Conservation (phyloP, 176 grass and related monocot genomes). For the Carex parvula region DNA sequence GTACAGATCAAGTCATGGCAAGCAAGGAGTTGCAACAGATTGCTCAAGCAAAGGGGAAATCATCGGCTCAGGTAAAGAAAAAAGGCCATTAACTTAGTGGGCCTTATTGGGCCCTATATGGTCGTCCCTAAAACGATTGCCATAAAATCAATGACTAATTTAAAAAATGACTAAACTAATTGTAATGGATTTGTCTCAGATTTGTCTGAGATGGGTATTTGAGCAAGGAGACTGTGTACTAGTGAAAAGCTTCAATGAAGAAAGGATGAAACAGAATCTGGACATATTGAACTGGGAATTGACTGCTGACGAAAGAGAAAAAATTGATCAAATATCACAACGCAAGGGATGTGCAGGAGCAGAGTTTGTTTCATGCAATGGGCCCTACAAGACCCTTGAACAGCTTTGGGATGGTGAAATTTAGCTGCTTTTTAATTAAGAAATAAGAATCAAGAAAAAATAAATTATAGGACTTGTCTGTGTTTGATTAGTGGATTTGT, state of each 20-base stretch:
- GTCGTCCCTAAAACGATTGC: too few species aligned
- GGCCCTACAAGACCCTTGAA: constrained; percentile 27
- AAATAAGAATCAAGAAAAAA: too few species aligned
- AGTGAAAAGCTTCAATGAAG: constrained; percentile 39
- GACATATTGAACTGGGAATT: constrained; percentile 37
- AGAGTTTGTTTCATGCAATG: constrained; percentile 10
- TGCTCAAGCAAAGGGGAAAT: constrained; percentile 47
- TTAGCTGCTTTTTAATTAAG: neutral
- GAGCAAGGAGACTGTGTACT: constrained; percentile 39
- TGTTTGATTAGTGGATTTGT: neutral
- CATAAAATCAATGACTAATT: too few species aligned
- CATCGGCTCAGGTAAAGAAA: constrained; percentile 40
- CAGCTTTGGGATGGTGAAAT: constrained; percentile 40
- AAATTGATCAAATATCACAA: constrained; percentile 25
- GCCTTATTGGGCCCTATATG: too few species aligned
- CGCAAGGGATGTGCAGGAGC: neutral
- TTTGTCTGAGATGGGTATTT: constrained; percentile 39
- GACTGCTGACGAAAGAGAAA: constrained; percentile 24
- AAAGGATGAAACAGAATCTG: constrained; percentile 40
- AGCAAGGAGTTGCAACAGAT: constrained; percentile 44
- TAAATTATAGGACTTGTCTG: too few species aligned
- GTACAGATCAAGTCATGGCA: constrained; percentile 50
- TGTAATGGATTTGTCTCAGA: neutral
- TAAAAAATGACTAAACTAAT: neutral
- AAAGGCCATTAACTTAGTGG: too few species aligned